Evolutionary conservation across 768 basidiomycete species (phyloP).

Genomic region (Lyophyllum semitale): DNA sequence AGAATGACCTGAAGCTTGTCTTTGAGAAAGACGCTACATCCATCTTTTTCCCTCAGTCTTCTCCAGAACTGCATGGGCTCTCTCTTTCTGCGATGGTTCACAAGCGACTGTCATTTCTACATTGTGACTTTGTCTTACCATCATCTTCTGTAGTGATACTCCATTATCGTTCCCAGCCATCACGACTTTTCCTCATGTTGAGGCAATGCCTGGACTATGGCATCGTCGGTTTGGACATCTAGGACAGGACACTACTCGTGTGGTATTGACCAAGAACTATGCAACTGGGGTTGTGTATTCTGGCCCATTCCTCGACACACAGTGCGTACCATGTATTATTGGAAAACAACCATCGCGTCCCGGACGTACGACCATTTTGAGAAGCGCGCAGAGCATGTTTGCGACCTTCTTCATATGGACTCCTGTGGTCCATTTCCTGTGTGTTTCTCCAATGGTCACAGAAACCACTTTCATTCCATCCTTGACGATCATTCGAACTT

Average conservation of each 20-base stretch:
- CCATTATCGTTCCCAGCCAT: background rate
- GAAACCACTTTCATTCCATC: slow-evolving; percentile 4
- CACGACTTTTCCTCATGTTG: background rate
- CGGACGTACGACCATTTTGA: slow-evolving; percentile 1
- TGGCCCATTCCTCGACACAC: background rate
- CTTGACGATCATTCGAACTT: slow-evolving; percentile 20
- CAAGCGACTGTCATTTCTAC: background rate
- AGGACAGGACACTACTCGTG: background rate
- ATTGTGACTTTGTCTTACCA: background rate
- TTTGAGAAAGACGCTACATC: slow-evolving; percentile 3
- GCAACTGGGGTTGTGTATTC: background rate
- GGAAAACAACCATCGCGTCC: slow-evolving; percentile 3
- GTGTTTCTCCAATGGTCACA: slow-evolving; percentile 9
- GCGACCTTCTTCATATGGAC: slow-evolving; percentile 6
- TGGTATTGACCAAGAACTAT: background rate
- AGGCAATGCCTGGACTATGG: background rate
- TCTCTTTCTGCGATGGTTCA: background rate
- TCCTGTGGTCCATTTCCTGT: slow-evolving; percentile 20
- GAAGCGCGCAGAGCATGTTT: background rate
- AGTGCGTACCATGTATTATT: slow-evolving; percentile 5
- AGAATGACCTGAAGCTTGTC: slow-evolving; percentile 7
- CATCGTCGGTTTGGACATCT: slow-evolving; percentile 1
- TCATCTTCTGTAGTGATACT: background rate
- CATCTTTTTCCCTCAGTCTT: background rate
- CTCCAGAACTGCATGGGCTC: background rate